Percentiles rank a stretch among this genome's conserved stretches.
These are phyloP conservation scores for Ceratocystis harringtonii DNA, from an alignment of 2,329 filamentous ascomycete species.

Conservation along the genomic window DNA sequence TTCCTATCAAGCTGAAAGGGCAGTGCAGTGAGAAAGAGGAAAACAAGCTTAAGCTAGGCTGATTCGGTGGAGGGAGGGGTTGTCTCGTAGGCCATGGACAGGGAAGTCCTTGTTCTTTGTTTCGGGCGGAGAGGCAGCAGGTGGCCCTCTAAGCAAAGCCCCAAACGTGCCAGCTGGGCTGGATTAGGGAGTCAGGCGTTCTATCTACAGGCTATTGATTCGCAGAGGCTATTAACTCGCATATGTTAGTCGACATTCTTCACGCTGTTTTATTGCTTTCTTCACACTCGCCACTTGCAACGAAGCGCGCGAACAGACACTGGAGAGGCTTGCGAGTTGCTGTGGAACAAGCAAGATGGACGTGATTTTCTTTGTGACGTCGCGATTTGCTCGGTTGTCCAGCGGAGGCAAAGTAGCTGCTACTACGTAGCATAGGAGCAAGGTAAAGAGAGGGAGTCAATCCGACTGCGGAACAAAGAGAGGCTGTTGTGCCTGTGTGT, in stretches of 20 bases:
- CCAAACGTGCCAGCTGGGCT: not conserved
- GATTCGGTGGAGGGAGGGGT: not conserved
- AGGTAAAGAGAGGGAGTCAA: not conserved
- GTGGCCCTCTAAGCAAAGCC: not conserved
- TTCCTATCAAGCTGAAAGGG: not conserved
- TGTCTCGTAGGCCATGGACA: not conserved
- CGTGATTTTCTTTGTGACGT: slow-evolving; percentile 1
- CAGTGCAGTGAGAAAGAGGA: not conserved
- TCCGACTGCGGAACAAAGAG: not conserved
- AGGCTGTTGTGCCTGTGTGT: not conserved
- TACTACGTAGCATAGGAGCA: not conserved
- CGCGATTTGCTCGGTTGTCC: not conserved
- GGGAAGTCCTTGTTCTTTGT: not conserved
- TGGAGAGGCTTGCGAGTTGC: not conserved
- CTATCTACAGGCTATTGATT: no score
- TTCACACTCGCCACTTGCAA: not conserved
- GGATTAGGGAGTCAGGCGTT: not conserved
- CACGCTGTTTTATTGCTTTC: not conserved
- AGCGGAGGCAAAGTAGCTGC: not conserved
- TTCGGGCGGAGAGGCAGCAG: not conserved
- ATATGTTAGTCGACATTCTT: not conserved
- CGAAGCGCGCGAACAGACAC: not conserved
- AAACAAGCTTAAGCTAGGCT: slow-evolving; percentile 3
- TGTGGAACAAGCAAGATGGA: not conserved
- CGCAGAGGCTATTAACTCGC: no score